Percentiles rank a stretch among this genome's conserved stretches.
These are phyloP conservation scores for Coemansia sp. DNA, from an alignment of 192 early-diverging fungal species.

Conservation along the genomic window DNA sequence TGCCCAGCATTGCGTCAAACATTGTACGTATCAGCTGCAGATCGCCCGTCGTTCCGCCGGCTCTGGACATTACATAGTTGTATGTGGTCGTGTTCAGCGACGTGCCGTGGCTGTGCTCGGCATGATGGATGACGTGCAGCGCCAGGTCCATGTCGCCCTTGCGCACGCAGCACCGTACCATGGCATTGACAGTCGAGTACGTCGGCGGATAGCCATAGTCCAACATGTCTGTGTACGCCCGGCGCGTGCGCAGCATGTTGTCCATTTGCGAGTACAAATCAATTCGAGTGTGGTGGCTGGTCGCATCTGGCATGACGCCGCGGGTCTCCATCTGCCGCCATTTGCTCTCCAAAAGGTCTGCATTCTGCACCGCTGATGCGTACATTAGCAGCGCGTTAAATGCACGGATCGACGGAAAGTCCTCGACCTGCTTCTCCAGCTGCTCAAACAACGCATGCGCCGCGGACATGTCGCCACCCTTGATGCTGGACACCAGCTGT, in stretches of 20 bases:
- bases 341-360: constrained; percentile 10
- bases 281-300: constrained; percentile 20
- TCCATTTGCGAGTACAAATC: constrained; percentile 13
- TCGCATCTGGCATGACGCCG: constrained; percentile 17
- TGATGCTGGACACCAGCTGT: constrained; percentile 9
- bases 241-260: constrained; percentile 27
- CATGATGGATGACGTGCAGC: constrained; percentile 22
- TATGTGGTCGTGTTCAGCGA: constrained; percentile 17
- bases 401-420: constrained; percentile 15
- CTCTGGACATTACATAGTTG: constrained; percentile 22
- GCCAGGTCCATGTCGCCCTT: constrained; percentile 12
- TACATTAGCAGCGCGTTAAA: constrained; percentile 27
- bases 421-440: constrained; percentile 17
- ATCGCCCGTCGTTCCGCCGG: background rate
- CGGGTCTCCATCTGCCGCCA: constrained; percentile 34
- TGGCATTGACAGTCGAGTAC: constrained; percentile 2
- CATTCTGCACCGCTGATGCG: constrained; percentile 8
- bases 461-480: constrained; percentile 3
- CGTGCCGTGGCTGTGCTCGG: constrained; percentile 12
- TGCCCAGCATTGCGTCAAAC: constrained; percentile 18
- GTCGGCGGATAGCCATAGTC: constrained; percentile 24
- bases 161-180: constrained; percentile 37
- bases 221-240: constrained; percentile 40
- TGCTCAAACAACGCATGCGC: constrained; percentile 10
- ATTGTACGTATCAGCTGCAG: background rate